Evolutionary conservation across 163 green algal species (phyloP).

Genomic region (Prototheca wickerhamii): DNA sequence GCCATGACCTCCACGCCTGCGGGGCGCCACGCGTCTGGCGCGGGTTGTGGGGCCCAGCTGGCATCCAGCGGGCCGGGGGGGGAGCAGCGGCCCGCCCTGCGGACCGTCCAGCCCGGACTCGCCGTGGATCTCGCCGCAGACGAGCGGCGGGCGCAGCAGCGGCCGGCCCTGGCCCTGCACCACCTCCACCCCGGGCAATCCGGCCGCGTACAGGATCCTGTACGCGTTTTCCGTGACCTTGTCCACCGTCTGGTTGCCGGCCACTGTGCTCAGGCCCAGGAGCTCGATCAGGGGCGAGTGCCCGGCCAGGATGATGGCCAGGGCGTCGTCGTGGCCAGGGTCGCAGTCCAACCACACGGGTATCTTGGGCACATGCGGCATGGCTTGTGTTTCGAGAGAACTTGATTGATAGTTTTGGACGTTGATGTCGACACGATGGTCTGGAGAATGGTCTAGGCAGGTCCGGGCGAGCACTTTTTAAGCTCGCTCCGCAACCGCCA

Average conservation of each 20-base stretch:
- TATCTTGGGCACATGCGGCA: too few relatives aligned
- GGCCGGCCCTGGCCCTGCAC: constrained; percentile 16
- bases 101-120: constrained; percentile 67
- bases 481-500: too few relatives aligned
- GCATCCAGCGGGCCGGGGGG: constrained; percentile 10
- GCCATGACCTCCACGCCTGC: too few relatives aligned
- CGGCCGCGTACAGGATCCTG: constrained; percentile 47
- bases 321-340: constrained; percentile 69
- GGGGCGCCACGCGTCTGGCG: background rate
- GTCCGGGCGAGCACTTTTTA: too few relatives aligned
- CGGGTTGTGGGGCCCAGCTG: background rate
- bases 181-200: constrained; percentile 39
- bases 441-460: too few relatives aligned
- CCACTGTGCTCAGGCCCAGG: constrained; percentile 73
- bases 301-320: constrained; percentile 70
- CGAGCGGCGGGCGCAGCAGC: constrained; percentile 23
- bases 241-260: constrained; percentile 69
- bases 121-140: constrained; percentile 85
- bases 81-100: constrained; percentile 47
- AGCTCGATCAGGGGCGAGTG: constrained; percentile 47
- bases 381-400: too few relatives aligned
- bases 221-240: constrained; percentile 73
- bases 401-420: too few relatives aligned
- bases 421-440: too few relatives aligned
- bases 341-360: constrained; percentile 73